Base-by-base conservation (phyloP, 23 red algal genomes). In the Rhodosorus marinus region DNA sequence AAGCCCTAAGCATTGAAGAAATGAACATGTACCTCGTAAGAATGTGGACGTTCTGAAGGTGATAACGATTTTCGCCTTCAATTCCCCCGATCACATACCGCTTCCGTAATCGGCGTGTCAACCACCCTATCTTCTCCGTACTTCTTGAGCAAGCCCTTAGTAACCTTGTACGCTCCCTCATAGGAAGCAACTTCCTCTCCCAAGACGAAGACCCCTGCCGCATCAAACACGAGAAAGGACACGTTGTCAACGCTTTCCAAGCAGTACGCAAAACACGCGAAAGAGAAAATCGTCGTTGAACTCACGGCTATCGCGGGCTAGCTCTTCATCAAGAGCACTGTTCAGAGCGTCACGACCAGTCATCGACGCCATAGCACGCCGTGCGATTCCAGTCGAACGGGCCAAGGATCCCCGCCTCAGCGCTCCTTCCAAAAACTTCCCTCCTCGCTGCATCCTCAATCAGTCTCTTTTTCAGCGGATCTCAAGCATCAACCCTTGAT, bases 161-260 rank as follows among this genome's bases (percentile, higher is more conserved):
- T 98, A 24, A 98, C 77, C 61, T 98, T 98, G 66, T 98, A 98
- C n/a, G 90, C 90, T 15, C 90, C 90, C 35, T 98, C 65, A 36
- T 98, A 98, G 45, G 80, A 53, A 21, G 67, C 90, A 41, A 98
- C 77, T 41, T 98, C 90, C 59, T 98, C 90, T n/a, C 90, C 90
- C 42, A 98, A 66, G 23, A 98, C 47, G 22, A 62, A 78, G 25
- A 98, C 90, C 26, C 26, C 34, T 50, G 47, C 47, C 23, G 23
- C 26, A 5, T 26, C 23, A 4, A 22, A 50, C 23, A 22, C 3
- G 47, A 6, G 5, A 26, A 50, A 22, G 26, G 22, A 50, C 5
- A 26, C 0, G 26, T 6, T 6, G 26, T 5, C 47, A 50, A 50
- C 4, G 47, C 23, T n/a, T n/a, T n/a, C n/a, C n/a, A n/a, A n/a